A percentile compares a stretch with the other conserved stretches of the same genome.
phyloP scores from a whole-genome alignment of 129 eudicot genomes.

The Artemisia tridentata region DNA sequence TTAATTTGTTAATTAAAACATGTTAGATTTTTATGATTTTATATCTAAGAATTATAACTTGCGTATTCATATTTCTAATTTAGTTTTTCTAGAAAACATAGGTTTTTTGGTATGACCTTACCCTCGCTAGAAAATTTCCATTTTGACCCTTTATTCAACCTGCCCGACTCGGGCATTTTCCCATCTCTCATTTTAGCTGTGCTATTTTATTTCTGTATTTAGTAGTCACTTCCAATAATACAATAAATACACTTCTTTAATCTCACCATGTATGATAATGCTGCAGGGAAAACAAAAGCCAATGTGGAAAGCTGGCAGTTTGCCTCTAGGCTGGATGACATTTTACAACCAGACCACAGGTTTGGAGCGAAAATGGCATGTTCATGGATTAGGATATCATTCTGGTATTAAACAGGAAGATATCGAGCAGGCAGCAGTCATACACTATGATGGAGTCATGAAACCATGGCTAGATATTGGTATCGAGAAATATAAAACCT shows the following conservation, averaged over 20 bases:
- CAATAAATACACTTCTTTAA: neutral
- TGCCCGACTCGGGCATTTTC: neutral
- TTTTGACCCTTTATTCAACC: neutral
- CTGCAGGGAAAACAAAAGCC: constrained; percentile 72
- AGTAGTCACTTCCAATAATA: neutral
- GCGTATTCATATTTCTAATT: too few relatives aligned
- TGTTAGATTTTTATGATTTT: too few relatives aligned
- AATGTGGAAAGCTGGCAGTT: constrained; percentile 71
- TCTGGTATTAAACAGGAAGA: constrained; percentile 50
- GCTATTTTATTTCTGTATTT: neutral
- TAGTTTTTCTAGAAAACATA: too few relatives aligned
- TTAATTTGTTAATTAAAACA: too few relatives aligned
- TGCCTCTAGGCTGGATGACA: constrained; percentile 92
- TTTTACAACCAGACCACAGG: constrained; percentile 66
- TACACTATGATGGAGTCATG: constrained; percentile 89
- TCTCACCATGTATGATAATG: neutral
- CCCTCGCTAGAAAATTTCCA: too few relatives aligned
- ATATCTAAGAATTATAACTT: too few relatives aligned
- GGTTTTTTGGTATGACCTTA: too few relatives aligned
- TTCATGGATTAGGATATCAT: constrained; percentile 75
- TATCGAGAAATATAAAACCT: constrained; percentile 59
- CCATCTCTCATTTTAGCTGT: constrained; percentile 1
- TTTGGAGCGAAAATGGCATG: constrained; percentile 76
- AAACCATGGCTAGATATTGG: constrained; percentile 97
- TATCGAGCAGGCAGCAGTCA: constrained; percentile 66